Evolutionary conservation across 2,329 filamentous ascomycete genomes (phyloP), one percentile per base, ranked within the genome.

Genomic region (Septoria petroselini): DNA sequence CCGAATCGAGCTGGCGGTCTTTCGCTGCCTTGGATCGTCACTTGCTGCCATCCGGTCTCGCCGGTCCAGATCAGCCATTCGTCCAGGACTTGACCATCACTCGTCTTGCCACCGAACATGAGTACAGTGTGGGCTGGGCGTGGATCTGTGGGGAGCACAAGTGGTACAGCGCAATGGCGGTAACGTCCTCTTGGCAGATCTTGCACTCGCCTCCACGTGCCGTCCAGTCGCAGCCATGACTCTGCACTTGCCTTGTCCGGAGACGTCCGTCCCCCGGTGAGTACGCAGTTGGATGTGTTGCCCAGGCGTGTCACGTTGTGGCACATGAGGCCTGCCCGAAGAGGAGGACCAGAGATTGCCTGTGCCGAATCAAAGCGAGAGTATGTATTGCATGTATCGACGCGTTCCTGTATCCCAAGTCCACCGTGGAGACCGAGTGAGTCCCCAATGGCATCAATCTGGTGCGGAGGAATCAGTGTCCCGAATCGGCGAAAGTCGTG

Each of bases 241-340:
- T 93, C 87, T 29, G 73, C 73, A 34, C 88, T 72, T 1, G 82
- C 82, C 23, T 76, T 77, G 9, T 82, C 76, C 3, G 91, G 90
- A 6, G 88, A 91, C n/a, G 79, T 76, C 52, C 91, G 79, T 4
- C 91, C 91, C 18, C 91, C 91, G 23, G 81, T 77, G 39, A 95
- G 73, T 8, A 96, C 69, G 52, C 77, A 77, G 12, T 79, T 79
- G 17, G 70, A 68, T 4, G 58, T 63, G 27, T 74, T 70, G 1
- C 76, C 77, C 4, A 94, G 65, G 41, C 81, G 74, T 15, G 86
- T 91, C 15, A 90, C 73, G 0, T 86, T 85, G 66, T 93, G 88
- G 59, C 88, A 93, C 75, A 91, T 84, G 37, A 73, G 62, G 30
- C 71, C 66, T 50, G 61, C 52, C 40, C 69, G 64, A 35, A 67